Percentiles rank a stretch among this genome's conserved stretches.
Evolutionary conservation across 139 green algal species (phyloP).

Genomic region (Pseudopediastrum boryanum): DNA sequence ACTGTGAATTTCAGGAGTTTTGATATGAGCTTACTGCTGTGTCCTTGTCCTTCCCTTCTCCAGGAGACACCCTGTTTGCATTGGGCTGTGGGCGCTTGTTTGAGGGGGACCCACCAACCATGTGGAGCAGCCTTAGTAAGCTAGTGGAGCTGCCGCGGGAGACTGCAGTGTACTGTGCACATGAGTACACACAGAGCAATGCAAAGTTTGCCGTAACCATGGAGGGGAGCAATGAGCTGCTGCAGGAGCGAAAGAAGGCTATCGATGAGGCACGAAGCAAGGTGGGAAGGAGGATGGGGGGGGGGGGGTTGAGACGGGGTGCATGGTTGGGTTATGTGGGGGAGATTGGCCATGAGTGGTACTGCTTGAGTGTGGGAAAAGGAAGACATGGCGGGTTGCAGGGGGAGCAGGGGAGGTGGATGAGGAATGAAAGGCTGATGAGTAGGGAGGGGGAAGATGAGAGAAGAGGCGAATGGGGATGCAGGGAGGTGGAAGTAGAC

Average conservation of each 20-base stretch:
- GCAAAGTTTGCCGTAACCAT: conserved; percentile 70
- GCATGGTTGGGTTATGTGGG: not conserved
- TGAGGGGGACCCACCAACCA: conserved; percentile 78
- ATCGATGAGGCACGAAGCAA: conserved; percentile 65
- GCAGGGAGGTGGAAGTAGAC: too few species aligned
- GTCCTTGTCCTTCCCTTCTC: too few species aligned
- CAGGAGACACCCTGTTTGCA: conserved; percentile 92
- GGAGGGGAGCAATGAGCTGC: conserved; percentile 69
- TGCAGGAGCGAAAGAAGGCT: conserved; percentile 55
- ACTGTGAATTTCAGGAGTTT: too few species aligned
- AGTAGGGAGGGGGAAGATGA: too few species aligned
- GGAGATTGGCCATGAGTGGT: too few species aligned
- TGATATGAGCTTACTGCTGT: too few species aligned
- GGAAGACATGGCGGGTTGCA: not conserved
- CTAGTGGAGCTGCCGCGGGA: conserved; percentile 69
- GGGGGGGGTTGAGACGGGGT: not conserved
- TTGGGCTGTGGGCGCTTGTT: conserved; percentile 92
- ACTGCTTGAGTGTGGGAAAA: not conserved
- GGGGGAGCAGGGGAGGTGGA: not conserved
- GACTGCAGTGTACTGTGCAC: conserved; percentile 83
- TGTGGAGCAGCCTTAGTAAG: conserved; percentile 86
- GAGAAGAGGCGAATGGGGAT: too few species aligned
- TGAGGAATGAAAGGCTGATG: not conserved
- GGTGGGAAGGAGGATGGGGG: conserved; percentile 36
- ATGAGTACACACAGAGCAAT: conserved; percentile 65